Evolutionary conservation across 805 yeast species (phyloP), one percentile per base, ranked within the genome.

Genomic region (Hemisphaericaspora nanyangensis): DNA sequence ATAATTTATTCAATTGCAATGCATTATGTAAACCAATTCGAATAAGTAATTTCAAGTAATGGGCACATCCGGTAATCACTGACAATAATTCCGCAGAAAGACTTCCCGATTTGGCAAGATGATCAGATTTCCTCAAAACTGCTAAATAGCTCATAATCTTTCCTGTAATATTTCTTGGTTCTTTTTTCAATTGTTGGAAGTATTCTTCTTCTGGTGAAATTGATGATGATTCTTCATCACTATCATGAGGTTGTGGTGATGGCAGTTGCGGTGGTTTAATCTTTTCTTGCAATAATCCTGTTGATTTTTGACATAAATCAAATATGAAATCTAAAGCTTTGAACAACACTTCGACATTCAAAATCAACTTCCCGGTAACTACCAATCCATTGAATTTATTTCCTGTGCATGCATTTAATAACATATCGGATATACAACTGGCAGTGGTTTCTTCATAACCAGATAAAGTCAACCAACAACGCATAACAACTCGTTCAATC

Each of bases 401-500:
- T 28, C 84, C 85, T 10, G 79, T 76, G 22, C 95, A 82, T 3
- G 96, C 89, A 46, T 74, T 74, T 46, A 88, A 85, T 34, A 93
- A 75, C 96, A 93, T 90, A 48, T 86, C 91, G 2, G 95, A 85
- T 13, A 93, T 88, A 55, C 88, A 81, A 0, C 87, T 75, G 0
- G 98, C 98, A 2, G 95, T 76, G 13, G 80, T 80, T 57, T 90
- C 99, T 60, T 93, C 99, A 58, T 79, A 95, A 27, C 82, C 84
- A 38, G 95, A 88, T 22, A 95, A 67, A 0, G 86, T 81, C 16
- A 86, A 72, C 98, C 99, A 95, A 29, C 91, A 84, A 29, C 75
- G 76, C 65, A 76, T 68, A 2, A 76, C 77, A 25, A 65, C 55
- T 35, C 56, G 54, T 53, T 83, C 89, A 39, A 90, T 77, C 38